Evolutionary conservation across 345 rosid genomes (phyloP).

Genomic region (Ricinus communis): DNA sequence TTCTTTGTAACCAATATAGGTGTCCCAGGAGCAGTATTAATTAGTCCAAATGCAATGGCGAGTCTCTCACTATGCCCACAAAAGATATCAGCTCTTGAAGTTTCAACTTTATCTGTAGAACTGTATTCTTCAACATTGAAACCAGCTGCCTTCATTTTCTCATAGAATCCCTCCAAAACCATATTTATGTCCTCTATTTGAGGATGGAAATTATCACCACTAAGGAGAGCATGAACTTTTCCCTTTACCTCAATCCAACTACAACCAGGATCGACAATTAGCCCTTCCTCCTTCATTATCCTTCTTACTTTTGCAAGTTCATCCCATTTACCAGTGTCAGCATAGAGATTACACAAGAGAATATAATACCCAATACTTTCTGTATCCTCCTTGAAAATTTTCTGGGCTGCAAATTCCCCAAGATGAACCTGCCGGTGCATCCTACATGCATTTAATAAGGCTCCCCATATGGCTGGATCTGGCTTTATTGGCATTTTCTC

Average conservation of each 20-base stretch:
- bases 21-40: slow-evolving; percentile 34
- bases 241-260: slow-evolving; percentile 39
- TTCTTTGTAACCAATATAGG: slow-evolving; percentile 37
- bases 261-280: slow-evolving; percentile 35
- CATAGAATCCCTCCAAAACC: slow-evolving; percentile 27
- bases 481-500: slow-evolving; percentile 34
- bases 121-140: slow-evolving; percentile 19
- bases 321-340: slow-evolving; percentile 37
- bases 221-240: slow-evolving; percentile 36
- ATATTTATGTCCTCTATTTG: slow-evolving; percentile 27
- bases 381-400: slow-evolving; percentile 27
- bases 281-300: slow-evolving; percentile 35
- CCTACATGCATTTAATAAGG: slow-evolving; percentile 37
- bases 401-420: slow-evolving; percentile 34
- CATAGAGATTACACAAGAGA: slow-evolving; percentile 34
- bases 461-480: slow-evolving; percentile 38
- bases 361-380: slow-evolving; percentile 27
- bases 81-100: slow-evolving; percentile 22
- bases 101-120: slow-evolving; percentile 16
- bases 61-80: slow-evolving; percentile 38
- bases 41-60: slow-evolving; percentile 29
- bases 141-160: slow-evolving; percentile 33
- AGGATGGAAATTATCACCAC: slow-evolving; percentile 30
- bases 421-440: slow-evolving; percentile 27
- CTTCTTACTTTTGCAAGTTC: slow-evolving; percentile 27